phyloP scores from a whole-genome alignment of 169 alveolate genomes.

The Theileria sp. region DNA sequence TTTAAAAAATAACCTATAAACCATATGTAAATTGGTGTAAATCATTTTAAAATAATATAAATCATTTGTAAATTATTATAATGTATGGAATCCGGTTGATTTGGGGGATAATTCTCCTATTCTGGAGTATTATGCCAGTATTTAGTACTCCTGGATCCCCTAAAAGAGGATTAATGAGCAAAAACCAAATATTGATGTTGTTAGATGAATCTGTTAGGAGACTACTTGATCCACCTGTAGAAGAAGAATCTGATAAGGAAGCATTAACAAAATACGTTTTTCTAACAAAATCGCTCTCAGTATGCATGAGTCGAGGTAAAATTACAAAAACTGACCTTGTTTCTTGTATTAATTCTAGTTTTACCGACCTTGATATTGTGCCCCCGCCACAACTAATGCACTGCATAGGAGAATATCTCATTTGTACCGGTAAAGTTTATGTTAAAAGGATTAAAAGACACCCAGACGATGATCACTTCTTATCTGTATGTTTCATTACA shows the following conservation, averaged over 20 bases:
- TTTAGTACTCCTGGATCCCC: neutral
- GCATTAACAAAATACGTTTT: neutral
- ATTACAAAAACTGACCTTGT: slow-evolving; percentile 41
- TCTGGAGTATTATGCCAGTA: neutral
- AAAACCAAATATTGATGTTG: neutral
- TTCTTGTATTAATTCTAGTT: slow-evolving; percentile 24
- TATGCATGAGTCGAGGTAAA: slow-evolving; percentile 45
- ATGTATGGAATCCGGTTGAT: neutral
- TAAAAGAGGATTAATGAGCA: neutral
- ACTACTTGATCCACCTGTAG: neutral
- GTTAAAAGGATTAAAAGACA: neutral
- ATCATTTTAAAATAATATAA: too few species aligned
- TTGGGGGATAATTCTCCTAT: neutral
- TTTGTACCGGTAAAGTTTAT: slow-evolving; percentile 25
- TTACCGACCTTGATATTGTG: neutral
- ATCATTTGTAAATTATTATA: neutral
- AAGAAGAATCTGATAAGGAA: neutral
- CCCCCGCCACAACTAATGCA: slow-evolving; percentile 36
- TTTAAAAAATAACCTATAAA: neutral
- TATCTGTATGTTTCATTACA: neutral
- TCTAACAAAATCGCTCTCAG: slow-evolving; percentile 32
- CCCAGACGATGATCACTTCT: neutral
- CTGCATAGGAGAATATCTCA: slow-evolving; percentile 50
- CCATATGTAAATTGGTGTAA: too few species aligned
- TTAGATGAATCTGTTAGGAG: slow-evolving; percentile 3